Conservation (phyloP, 345 rosid species). For the Psidium friedrichsthalianum region DNA sequence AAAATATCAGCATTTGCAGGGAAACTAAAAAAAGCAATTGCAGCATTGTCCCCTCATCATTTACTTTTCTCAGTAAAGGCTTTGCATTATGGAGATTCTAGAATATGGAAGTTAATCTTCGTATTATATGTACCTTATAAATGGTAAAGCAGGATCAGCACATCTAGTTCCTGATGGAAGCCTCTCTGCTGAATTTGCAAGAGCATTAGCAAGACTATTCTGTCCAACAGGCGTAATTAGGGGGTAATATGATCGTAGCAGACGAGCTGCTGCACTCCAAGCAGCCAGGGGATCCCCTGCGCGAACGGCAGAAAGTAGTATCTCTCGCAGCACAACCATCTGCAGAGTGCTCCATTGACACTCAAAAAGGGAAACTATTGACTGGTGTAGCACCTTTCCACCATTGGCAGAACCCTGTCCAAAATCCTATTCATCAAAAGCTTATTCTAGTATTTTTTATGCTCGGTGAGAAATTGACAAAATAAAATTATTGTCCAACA, state of each 20-base stretch:
- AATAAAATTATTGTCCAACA: not conserved
- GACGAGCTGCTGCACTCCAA: slow-evolving; percentile 98
- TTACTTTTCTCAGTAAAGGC: not conserved
- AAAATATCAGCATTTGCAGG: not conserved
- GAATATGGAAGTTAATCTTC: not conserved
- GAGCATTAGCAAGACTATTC: slow-evolving; percentile 93
- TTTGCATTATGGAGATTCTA: not conserved
- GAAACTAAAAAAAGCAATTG: not conserved
- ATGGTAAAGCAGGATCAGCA: slow-evolving; percentile 97
- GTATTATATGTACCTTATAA: slow-evolving; percentile 47
- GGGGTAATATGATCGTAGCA: slow-evolving; percentile 89
- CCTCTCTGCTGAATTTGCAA: slow-evolving; percentile 79
- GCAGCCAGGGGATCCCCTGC: slow-evolving; percentile 98
- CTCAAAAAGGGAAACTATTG: slow-evolving; percentile 76
- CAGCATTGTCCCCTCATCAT: not conserved
- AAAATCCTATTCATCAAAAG: slow-evolving; percentile 27
- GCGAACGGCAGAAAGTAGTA: slow-evolving; percentile 92
- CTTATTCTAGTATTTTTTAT: not conserved
- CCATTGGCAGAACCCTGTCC: slow-evolving; percentile 50
- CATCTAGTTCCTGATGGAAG: slow-evolving; percentile 93
- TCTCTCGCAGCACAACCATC: slow-evolving; percentile 98
- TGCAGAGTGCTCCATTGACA: slow-evolving; percentile 99
- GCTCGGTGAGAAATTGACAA: not conserved
- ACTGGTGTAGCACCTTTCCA: slow-evolving; percentile 76
- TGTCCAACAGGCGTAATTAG: slow-evolving; percentile 96